Conservation (phyloP, 148 eudicot genomes). For the Rhododendron molle region DNA sequence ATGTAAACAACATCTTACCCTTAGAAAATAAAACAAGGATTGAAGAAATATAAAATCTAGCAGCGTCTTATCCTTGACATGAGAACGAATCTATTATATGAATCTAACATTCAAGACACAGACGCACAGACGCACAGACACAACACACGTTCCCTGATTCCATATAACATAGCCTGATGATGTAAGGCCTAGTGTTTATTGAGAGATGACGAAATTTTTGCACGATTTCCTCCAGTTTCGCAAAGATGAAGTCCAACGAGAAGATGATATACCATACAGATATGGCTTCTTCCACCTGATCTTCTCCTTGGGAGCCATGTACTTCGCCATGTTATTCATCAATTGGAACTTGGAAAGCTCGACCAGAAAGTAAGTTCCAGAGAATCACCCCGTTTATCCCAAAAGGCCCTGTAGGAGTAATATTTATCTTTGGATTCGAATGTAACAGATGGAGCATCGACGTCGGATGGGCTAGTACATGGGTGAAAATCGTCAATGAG, state of each 20-base stretch:
- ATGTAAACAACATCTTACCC: background rate
- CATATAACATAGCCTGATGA: background rate
- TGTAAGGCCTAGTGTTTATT: background rate
- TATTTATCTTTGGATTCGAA: background rate
- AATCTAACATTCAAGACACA: background rate
- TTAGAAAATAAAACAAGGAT: background rate
- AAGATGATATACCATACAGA: conserved; percentile 76
- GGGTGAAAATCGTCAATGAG: conserved; percentile 98
- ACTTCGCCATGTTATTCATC: conserved; percentile 92
- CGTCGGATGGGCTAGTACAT: conserved; percentile 96
- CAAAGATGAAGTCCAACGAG: conserved; percentile 48
- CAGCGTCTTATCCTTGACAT: background rate
- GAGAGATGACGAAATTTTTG: background rate
- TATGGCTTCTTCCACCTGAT: conserved; percentile 92
- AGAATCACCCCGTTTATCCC: background rate
- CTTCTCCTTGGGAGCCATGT: conserved; percentile 94
- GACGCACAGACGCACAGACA: background rate
- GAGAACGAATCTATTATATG: background rate
- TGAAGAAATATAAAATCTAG: background rate
- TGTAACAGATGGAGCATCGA: conserved; percentile 85
- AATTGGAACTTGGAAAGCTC: conserved; percentile 81
- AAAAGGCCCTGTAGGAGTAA: background rate
- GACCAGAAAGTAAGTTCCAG: conserved; percentile 54
- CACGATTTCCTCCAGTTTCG: conserved; percentile 46
- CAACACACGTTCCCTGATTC: background rate